phyloP scores from a whole-genome alignment of 148 eudicot species.

The Simmondsia chinensis region DNA sequence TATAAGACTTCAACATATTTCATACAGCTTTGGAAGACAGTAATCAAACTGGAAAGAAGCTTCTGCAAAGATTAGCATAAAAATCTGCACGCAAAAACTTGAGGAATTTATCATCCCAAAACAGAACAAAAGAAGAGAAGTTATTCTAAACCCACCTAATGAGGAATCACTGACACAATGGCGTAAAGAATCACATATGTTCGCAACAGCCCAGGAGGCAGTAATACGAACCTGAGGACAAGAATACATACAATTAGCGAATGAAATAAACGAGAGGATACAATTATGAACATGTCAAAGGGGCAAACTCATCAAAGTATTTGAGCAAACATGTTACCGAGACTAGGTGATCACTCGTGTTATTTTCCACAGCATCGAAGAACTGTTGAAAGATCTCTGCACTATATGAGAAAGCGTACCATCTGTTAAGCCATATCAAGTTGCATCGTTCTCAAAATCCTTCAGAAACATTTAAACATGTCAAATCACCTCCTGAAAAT shows the following conservation, averaged over 20 bases:
- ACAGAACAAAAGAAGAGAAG: not conserved
- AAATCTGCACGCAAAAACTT: too few species aligned
- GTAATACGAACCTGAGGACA: conserved; percentile 80
- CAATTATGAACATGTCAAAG: too few species aligned
- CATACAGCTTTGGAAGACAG: not conserved
- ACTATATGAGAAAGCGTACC: conserved; percentile 31
- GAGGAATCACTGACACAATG: conserved; percentile 39
- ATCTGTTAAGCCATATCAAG: not conserved
- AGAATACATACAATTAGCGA: not conserved
- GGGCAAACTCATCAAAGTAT: not conserved
- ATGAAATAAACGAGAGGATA: too few species aligned
- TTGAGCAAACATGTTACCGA: conserved; percentile 28
- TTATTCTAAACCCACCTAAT: conserved; percentile 22
- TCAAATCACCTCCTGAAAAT: conserved; percentile 45
- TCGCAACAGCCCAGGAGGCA: conserved; percentile 97
- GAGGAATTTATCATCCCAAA: too few species aligned
- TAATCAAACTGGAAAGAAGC: too few species aligned
- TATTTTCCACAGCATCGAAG: conserved; percentile 50
- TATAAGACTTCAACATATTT: not conserved
- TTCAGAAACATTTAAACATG: conserved; percentile 4
- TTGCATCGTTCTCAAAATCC: too few species aligned
- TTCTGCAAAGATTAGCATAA: not conserved
- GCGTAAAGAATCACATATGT: conserved; percentile 78
- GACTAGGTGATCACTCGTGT: conserved; percentile 48
- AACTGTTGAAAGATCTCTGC: conserved; percentile 64